These are phyloP conservation scores for Wickerhamiella australiensis DNA, from an alignment of 805 yeast genomes.

Conservation along the genomic window DNA sequence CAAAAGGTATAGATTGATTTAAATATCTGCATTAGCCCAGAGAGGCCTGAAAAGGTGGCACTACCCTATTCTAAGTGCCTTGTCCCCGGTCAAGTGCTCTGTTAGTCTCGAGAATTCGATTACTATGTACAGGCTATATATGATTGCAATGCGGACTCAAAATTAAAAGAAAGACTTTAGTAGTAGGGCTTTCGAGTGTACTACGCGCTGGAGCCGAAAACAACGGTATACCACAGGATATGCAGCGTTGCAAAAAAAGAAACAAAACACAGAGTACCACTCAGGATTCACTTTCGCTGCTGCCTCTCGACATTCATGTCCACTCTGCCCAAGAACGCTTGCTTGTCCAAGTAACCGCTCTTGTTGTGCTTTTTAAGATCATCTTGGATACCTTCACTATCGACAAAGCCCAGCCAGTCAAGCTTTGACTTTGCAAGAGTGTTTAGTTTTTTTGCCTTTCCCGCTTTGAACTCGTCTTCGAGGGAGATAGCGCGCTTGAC, in stretches of 20 bases:
- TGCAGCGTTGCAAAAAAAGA: no score
- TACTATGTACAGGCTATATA: neutral
- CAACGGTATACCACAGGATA: no score
- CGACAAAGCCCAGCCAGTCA: conserved; percentile 94
- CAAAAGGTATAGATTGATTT: no score
- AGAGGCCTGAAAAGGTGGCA: no score
- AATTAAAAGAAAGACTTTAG: no score
- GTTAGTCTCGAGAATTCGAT: no score
- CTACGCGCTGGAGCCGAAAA: no score
- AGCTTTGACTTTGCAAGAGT: conserved; percentile 85
- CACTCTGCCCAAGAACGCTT: conserved; percentile 73
- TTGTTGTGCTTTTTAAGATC: conserved; percentile 72
- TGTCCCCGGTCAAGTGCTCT: no score
- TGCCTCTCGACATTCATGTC: conserved; percentile 41
- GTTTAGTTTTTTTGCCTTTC: conserved; percentile 67
- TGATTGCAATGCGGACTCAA: no score
- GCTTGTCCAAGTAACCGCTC: conserved; percentile 83
- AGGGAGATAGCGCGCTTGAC: conserved; percentile 59
- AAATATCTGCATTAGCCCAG: neutral
- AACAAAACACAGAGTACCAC: no score
- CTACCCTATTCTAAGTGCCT: no score
- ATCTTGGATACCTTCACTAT: conserved; percentile 68
- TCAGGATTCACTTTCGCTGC: neutral
- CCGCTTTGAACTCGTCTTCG: conserved; percentile 58
- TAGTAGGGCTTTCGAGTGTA: no score